Conservation (phyloP, 2,329 filamentous ascomycete species). For the Ascocoryne sarcoides region DNA sequence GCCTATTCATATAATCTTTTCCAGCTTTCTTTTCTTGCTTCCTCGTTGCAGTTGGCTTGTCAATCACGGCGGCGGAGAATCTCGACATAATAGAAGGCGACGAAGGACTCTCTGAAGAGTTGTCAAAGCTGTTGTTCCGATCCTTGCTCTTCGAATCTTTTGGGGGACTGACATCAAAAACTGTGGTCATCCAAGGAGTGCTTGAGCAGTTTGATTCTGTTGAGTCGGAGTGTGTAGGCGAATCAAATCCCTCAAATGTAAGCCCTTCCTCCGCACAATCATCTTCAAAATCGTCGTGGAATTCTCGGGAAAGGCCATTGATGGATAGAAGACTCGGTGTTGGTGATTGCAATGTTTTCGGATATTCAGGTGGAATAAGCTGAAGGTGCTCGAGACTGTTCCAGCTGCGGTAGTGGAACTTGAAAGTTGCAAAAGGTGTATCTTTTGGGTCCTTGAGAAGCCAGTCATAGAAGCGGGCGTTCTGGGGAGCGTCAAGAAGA, state of each 20-base stretch:
- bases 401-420: slow-evolving; percentile 49
- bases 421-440: slow-evolving; percentile 43
- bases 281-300: slow-evolving; percentile 6
- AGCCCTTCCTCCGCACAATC: slow-evolving; percentile 2
- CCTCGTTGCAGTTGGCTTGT: slow-evolving; percentile 5
- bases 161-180: slow-evolving; percentile 14
- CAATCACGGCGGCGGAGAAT: slow-evolving; percentile 6
- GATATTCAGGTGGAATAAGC: slow-evolving; percentile 30
- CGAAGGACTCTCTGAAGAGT: neutral
- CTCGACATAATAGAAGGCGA: too few relatives aligned
- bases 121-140: neutral
- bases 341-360: slow-evolving; percentile 12
- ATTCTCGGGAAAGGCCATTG: slow-evolving; percentile 7
- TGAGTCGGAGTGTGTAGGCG: too few relatives aligned
- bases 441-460: slow-evolving; percentile 42
- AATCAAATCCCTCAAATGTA: too few relatives aligned
- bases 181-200: slow-evolving; percentile 13
- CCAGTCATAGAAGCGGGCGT: slow-evolving; percentile 44
- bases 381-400: slow-evolving; percentile 39
- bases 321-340: slow-evolving; percentile 16
- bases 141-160: slow-evolving; percentile 1
- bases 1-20: slow-evolving; percentile 5
- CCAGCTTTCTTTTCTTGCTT: neutral
- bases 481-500: slow-evolving; percentile 41
- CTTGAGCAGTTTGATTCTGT: too few relatives aligned